Conservation (phyloP, 2,329 filamentous ascomycete species). For the Aspergillus latus region DNA sequence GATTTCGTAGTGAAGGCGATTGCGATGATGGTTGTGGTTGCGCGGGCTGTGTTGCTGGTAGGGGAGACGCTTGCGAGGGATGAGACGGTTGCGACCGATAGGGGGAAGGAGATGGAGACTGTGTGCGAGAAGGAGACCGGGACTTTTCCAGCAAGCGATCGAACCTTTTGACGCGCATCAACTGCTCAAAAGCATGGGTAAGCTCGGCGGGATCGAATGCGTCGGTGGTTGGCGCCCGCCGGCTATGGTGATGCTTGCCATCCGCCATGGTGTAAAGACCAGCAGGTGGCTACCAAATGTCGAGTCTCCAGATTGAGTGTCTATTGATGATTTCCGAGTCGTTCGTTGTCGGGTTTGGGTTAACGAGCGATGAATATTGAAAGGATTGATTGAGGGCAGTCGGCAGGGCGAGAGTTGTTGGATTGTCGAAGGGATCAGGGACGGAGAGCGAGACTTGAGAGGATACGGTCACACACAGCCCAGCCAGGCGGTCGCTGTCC, state of each 20-base stretch:
- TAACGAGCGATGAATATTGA: not conserved
- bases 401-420: conserved; percentile 6
- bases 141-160: conserved; percentile 71
- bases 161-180: conserved; percentile 82
- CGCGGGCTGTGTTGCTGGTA: conserved; percentile 33
- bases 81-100: conserved; percentile 25
- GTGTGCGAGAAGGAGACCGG: conserved; percentile 58
- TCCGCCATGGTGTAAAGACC: conserved; percentile 40
- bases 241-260: conserved; percentile 34
- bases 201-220: conserved; percentile 76
- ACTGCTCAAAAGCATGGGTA: conserved; percentile 78
- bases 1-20: conserved; percentile 49
- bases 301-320: conserved; percentile 29
- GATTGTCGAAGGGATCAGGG: conserved; percentile 13
- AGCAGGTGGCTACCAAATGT: conserved; percentile 19
- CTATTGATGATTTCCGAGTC: not conserved
- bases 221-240: conserved; percentile 29
- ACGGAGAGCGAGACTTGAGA: conserved; percentile 14
- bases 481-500: conserved; percentile 29
- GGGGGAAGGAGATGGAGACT: conserved; percentile 53
- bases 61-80: conserved; percentile 39
- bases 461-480: conserved; percentile 25
- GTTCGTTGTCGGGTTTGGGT: not conserved
- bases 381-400: not conserved
- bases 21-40: conserved; percentile 24